A percentile compares a stretch with the other conserved stretches of the same genome.
These are phyloP conservation scores for Aquilaria yunnanensis DNA, from an alignment of 345 rosid genomes.

Conservation along the genomic window DNA sequence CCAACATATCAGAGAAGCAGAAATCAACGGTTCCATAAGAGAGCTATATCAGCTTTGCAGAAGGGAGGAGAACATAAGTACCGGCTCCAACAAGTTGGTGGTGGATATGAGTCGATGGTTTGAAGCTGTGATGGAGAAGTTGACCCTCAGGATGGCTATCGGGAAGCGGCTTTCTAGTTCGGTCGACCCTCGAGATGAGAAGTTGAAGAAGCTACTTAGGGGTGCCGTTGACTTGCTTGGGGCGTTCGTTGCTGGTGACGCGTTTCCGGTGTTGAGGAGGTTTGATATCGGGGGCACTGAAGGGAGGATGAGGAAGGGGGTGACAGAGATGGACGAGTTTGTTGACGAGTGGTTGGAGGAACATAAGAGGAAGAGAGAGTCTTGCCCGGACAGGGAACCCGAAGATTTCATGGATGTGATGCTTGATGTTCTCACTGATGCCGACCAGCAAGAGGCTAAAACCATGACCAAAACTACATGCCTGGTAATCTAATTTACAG, in stretches of 20 bases:
- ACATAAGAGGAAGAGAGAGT: constrained; percentile 10
- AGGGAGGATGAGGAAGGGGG: constrained; percentile 54
- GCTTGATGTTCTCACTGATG: too few relatives aligned
- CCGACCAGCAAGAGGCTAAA: too few relatives aligned
- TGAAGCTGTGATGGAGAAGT: constrained; percentile 30
- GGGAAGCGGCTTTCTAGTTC: constrained; percentile 29
- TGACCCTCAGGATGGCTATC: constrained; percentile 37
- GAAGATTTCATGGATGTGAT: too few relatives aligned
- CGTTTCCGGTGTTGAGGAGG: too few relatives aligned
- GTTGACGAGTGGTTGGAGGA: constrained; percentile 36
- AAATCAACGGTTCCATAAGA: constrained; percentile 9
- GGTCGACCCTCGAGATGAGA: constrained; percentile 10
- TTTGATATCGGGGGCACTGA: constrained; percentile 34
- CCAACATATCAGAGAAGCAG: constrained; percentile 23
- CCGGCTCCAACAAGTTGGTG: constrained; percentile 13
- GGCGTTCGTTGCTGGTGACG: constrained; percentile 27
- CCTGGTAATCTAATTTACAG: constrained; percentile 10
- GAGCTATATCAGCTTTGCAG: constrained; percentile 3
- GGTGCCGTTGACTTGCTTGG: constrained; percentile 40
- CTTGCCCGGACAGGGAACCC: too few relatives aligned
- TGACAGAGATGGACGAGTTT: constrained; percentile 29
- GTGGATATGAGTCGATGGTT: constrained; percentile 42
- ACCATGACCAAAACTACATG: too few relatives aligned
- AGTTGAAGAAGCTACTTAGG: constrained; percentile 26
- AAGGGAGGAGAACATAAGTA: constrained; percentile 18